phyloP scores from a whole-genome alignment of 768 basidiomycete genomes.

The Panus rudis region DNA sequence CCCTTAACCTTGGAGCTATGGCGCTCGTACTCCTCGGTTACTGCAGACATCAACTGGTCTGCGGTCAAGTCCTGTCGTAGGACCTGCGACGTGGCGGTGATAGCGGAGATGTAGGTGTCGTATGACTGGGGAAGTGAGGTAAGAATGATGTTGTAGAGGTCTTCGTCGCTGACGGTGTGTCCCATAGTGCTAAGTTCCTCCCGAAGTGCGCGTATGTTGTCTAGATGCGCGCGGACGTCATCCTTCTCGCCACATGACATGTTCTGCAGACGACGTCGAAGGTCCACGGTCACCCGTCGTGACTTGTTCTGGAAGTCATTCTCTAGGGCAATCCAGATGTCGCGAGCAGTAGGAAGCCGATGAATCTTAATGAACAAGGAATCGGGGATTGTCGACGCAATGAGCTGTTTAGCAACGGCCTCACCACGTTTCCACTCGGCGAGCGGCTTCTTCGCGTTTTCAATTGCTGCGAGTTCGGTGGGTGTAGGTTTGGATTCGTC shows the following conservation, averaged over 20 bases:
- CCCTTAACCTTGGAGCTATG: no score
- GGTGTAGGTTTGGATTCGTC: background rate
- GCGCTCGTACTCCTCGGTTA: constrained; percentile 20
- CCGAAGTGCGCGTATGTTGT: constrained; percentile 20
- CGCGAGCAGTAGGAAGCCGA: constrained; percentile 12
- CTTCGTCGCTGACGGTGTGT: constrained; percentile 20
- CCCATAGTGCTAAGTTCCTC: constrained; percentile 30
- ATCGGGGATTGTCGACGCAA: constrained; percentile 27
- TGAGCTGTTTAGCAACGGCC: constrained; percentile 25
- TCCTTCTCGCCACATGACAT: constrained; percentile 24
- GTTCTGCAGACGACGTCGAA: constrained; percentile 21
- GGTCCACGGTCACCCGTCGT: constrained; percentile 23
- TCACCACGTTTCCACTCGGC: constrained; percentile 23
- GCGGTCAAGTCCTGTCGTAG: constrained; percentile 15
- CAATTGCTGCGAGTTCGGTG: background rate
- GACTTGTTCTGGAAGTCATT: constrained; percentile 22
- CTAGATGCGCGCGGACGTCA: constrained; percentile 27
- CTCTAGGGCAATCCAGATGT: constrained; percentile 25
- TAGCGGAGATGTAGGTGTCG: constrained; percentile 24
- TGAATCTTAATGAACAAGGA: constrained; percentile 27
- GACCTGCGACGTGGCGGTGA: constrained; percentile 19
- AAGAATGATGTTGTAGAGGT: constrained; percentile 28
- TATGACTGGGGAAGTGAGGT: constrained; percentile 29
- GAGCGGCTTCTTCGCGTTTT: constrained; percentile 9
- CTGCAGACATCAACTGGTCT: constrained; percentile 13